Base-by-base conservation (phyloP, 306 rosid genomes). In the Aeschynomene evenia region DNA sequence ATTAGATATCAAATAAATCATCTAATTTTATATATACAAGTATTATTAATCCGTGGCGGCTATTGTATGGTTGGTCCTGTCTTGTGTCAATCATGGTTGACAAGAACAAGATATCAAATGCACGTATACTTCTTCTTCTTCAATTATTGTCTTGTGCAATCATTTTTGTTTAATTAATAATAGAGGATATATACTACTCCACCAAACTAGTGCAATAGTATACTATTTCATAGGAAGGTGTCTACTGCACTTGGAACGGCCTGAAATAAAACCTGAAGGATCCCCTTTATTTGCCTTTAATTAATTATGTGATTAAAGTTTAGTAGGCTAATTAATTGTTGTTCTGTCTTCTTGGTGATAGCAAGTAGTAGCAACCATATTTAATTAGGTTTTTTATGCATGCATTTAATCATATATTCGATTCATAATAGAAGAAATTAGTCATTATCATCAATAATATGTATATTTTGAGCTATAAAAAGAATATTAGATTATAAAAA, bases 81-180 rank as follows among this genome's bases (percentile, higher is more conserved):
- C 62, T 11, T 7, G 22, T 54, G 64, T 68, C 54, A 53, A 55
- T 22, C 62, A 50, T 21, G 49, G n/a, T 7, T 22, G 36, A 34
- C 63, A 53, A 9, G 33, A 40, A 53, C 63, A 53, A 36, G 16
- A 68, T 28, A 28, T 68, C 63, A 37, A 28, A 65, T 64, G 40
- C 1, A 0, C 20, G 28, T 46, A 63, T 23, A 45, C 9, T 45
- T 46, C 24, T 45, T 29, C 9, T 45, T 46, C 57, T 28, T 65
- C 58, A 46, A 65, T 64, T 46, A 65, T 65, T 46, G 56, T 34
- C 9, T 2, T 1, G 12, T 12, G 26, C 37, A 21, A 12, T n/a
- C 28, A 14, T 52, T 37, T 24, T 45, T 18, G 39, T 53, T 29
- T 53, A 20, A 50, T n/a, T n/a, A n/a, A n/a, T n/a, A n/a, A n/a